Conservation (phyloP, 1,139 yeast species). For the Pichia sp. region DNA sequence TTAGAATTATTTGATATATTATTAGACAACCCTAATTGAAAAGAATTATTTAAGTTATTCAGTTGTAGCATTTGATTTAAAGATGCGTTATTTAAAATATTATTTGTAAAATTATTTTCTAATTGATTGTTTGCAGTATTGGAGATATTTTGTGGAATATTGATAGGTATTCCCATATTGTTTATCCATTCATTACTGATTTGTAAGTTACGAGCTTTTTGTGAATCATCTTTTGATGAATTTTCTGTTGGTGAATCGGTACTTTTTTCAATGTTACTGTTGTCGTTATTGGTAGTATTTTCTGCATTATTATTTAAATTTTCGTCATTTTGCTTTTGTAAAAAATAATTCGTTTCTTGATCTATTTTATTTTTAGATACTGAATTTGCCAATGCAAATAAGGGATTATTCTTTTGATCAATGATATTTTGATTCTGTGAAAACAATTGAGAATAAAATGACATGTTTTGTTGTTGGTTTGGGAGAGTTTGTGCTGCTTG, state of each 20-base stretch:
- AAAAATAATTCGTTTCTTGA: neutral
- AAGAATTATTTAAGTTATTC: neutral
- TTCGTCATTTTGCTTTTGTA: constrained; percentile 1
- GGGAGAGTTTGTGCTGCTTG: neutral
- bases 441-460: neutral
- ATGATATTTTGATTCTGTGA: neutral
- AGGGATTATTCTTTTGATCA: constrained; percentile 7
- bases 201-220: neutral
- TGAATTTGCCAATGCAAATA: constrained; percentile 12
- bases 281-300: neutral
- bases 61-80: constrained; percentile 2
- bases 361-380: neutral
- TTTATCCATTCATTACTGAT: constrained; percentile 1
- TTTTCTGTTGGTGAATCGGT: neutral
- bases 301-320: neutral
- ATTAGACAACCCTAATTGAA: neutral
- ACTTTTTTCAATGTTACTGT: too few relatives aligned
- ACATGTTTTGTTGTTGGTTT: neutral
- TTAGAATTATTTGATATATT: neutral
- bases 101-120: too few relatives aligned
- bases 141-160: neutral
- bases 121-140: neutral
- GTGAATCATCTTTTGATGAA: too few relatives aligned
- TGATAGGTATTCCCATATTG: constrained; percentile 2
- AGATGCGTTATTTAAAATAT: too few relatives aligned